Evolutionary conservation across 2,329 filamentous ascomycete species (phyloP), one percentile per base, ranked within the genome.

Genomic region (Ascocoryne sarcoides): DNA sequence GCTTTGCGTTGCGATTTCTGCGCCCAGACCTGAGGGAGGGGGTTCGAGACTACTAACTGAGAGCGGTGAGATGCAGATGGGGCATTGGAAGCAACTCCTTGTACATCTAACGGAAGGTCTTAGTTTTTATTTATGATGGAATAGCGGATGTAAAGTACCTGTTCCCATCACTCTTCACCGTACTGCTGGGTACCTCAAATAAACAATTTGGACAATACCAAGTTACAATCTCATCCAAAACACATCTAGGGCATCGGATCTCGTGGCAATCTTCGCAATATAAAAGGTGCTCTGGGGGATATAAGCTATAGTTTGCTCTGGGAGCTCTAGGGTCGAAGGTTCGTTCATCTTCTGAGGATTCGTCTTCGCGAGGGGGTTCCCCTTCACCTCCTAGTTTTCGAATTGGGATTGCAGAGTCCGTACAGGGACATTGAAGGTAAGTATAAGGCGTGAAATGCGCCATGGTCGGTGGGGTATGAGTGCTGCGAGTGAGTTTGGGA

Each of bases 181-280:
- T 88, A 57, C 86, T 94, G 61, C 84, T 94, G 4, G 90, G 88
- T 21, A 95, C 90, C 63, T 98, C 92, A 57, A 98, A 96, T 42
- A 98, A 66, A 60, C 92, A 98, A 60, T 79, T 90, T 4, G 92
- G 92, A 57, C 92, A 98, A 64, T 86, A 98, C 71, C 88, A 95
- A 39, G 86, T 92, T 35, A 94, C 80, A 40, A 95, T 88, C 65
- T 98, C 92, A 60, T 98, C 92, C 35, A 82, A 76, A 39, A 93
- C 84, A 58, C 92, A 98, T 65, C 88, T 74, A 4, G 87, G 85
- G 60, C 92, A 98, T 52, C 92, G 84, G 47, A 96, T 94, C 63
- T 95, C 84, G 60, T 94, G 87, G 62, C 92, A 98, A 61, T 96
- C 92, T 60, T 95, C 90, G 68, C 92, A 98, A 67, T 94, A 98